Evolutionary conservation across 345 rosid genomes (phyloP).

Genomic region (Carallia brachiata): DNA sequence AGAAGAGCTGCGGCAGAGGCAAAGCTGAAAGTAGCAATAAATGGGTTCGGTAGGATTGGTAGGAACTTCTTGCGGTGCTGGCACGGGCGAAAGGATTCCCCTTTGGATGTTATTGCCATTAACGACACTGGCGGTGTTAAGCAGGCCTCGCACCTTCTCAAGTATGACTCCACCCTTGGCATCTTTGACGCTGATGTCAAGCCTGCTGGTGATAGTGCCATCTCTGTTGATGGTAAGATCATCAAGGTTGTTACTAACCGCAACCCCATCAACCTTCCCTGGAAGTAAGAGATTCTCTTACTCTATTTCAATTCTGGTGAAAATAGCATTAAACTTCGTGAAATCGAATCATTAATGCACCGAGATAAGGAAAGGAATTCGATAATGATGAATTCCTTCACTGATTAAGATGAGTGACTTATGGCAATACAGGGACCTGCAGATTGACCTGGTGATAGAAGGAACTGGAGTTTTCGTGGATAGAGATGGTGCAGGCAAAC

Average conservation of each 20-base stretch:
- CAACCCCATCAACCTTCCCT: slow-evolving; percentile 73
- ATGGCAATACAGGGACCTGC: slow-evolving; percentile 56
- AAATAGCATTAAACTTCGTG: no score
- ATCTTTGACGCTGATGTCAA: slow-evolving; percentile 89
- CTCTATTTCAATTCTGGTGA: neutral
- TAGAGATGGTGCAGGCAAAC: slow-evolving; percentile 95
- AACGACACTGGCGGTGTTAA: slow-evolving; percentile 94
- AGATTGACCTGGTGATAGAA: slow-evolving; percentile 83
- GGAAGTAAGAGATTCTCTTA: slow-evolving; percentile 54
- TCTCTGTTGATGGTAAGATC: slow-evolving; percentile 98
- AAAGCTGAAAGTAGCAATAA: slow-evolving; percentile 87
- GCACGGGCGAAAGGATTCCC: slow-evolving; percentile 94
- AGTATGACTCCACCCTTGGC: slow-evolving; percentile 94
- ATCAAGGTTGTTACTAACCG: slow-evolving; percentile 84
- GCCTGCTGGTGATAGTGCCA: slow-evolving; percentile 70
- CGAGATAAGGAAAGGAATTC: neutral
- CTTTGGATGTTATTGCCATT: slow-evolving; percentile 82
- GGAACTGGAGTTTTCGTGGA: slow-evolving; percentile 98
- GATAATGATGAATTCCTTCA: neutral
- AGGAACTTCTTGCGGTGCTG: slow-evolving; percentile 97
- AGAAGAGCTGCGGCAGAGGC: slow-evolving; percentile 68
- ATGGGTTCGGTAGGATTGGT: slow-evolving; percentile 90
- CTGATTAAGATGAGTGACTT: neutral
- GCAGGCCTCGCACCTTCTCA: slow-evolving; percentile 97
- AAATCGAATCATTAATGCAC: neutral